Base-by-base conservation (phyloP, 1,284 basidiomycete species). In the Vanrija sp. region DNA sequence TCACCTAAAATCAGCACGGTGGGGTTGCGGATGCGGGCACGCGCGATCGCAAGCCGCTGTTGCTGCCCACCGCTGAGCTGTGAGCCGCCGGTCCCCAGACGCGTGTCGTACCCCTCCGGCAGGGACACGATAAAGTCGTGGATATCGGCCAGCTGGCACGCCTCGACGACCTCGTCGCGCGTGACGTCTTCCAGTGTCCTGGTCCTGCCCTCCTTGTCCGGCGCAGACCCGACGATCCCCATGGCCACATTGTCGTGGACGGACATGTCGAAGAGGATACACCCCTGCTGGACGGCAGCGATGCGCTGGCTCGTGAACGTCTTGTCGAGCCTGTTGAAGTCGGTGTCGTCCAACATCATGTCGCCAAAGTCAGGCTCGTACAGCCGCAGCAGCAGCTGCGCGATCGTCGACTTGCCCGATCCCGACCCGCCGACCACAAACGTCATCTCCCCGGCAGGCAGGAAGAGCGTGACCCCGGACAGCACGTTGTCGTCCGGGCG, bases 351-450 rank as follows among this genome's bases (percentile, higher is more conserved):
- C 38, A 97, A 78, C 39, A 83, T 81, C 49, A 98, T 83, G 6
- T 70, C 77, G 1, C 89, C 89, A 14, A 73, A 57, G 43, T 79
- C 76, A 1, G 85, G 82, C 2, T 79, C 72, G 79, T 97, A 98
- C 73, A 95, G 80, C 9, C 88, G 82, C 21, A 93, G 80, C 0
- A 98, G 81, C 2, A 96, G 82, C 55, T 87, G 84, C 0, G 89
- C 89, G 57, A 97, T 81, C 0, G 92, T 97, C n/a, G 86, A 89
- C 78, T 98, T 98, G 40, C 94, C 93, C 1, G 86, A 89, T 3
- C 94, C 93, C 2, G 88, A 91, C 2, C 86, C 85, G 47, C 94
- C 95, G 52, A 97, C 90, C 65, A 98, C 86, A 77, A 92, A 97
- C 0, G 94, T 96, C 19, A 83, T 90, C 74, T 98, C 93, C 39